A percentile compares a stretch with the other conserved stretches of the same genome.
Conservation (phyloP, 2,329 filamentous ascomycete species). For the Aspergillus neoniger region DNA sequence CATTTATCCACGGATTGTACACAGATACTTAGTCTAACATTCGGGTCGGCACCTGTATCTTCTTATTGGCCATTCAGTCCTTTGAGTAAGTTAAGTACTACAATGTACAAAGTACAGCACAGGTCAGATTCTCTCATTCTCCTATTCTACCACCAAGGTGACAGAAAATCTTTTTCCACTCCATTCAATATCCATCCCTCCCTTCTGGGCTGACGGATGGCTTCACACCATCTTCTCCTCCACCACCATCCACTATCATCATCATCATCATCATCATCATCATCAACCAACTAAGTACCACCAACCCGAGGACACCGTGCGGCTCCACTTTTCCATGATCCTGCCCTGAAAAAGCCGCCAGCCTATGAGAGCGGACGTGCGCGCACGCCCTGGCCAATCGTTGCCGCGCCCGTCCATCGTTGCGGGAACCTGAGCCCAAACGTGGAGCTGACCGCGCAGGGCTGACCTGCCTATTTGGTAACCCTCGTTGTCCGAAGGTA, state of each 20-base stretch:
- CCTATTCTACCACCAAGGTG: too few species aligned
- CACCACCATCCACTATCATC: not conserved
- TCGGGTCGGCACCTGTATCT: not conserved
- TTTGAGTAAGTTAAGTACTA: too few species aligned
- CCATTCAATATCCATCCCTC: too few species aligned
- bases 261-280: too few species aligned
- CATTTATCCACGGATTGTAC: not conserved
- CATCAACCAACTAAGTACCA: too few species aligned
- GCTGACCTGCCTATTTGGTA: constrained; percentile 8
- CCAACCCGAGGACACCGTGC: constrained; percentile 1
- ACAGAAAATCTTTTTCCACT: too few species aligned
- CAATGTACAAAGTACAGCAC: too few species aligned
- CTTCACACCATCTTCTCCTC: constrained; percentile 1
- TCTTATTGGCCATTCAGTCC: not conserved
- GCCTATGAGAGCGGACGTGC: not conserved
- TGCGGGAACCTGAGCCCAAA: not conserved
- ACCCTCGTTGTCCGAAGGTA: not conserved
- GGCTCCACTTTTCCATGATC: not conserved
- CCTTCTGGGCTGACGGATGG: not conserved
- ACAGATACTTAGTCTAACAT: not conserved
- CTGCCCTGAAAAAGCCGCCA: not conserved
- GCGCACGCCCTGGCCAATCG: not conserved
- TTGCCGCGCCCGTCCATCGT: not conserved
- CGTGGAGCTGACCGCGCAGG: constrained; percentile 8
- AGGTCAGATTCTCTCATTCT: too few species aligned